phyloP scores from a whole-genome alignment of 352 stramenopile genomes.

The Phytophthora pisi region DNA sequence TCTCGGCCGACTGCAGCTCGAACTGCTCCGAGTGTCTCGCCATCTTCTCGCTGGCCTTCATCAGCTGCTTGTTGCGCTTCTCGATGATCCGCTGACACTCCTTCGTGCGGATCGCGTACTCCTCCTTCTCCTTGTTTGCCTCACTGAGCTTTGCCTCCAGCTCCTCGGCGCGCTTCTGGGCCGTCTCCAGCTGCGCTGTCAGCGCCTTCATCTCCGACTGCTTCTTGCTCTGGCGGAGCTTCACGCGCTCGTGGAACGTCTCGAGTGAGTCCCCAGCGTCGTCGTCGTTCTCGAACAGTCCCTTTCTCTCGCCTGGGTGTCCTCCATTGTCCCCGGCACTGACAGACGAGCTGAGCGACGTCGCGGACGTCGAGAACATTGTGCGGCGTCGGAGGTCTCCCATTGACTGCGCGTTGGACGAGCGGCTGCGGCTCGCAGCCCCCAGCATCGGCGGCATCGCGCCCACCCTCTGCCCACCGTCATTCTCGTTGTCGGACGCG shows the following conservation, averaged over 20 bases:
- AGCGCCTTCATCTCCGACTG: slow-evolving; percentile 66
- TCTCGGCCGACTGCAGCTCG: slow-evolving; percentile 49
- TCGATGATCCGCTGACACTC: slow-evolving; percentile 86
- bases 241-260: slow-evolving; percentile 70
- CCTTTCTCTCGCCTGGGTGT: slow-evolving; percentile 52
- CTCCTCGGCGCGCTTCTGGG: slow-evolving; percentile 33
- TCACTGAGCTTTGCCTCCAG: slow-evolving; percentile 43
- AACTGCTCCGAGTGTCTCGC: slow-evolving; percentile 68
- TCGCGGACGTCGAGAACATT: slow-evolving; percentile 47
- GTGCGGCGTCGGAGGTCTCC: slow-evolving; percentile 38
- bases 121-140: slow-evolving; percentile 59
- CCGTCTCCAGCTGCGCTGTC: slow-evolving; percentile 47
- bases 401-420: slow-evolving; percentile 33
- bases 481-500: slow-evolving; percentile 25
- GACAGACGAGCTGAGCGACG: slow-evolving; percentile 23
- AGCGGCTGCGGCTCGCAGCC: slow-evolving; percentile 26
- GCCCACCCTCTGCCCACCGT: slow-evolving; percentile 13
- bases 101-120: slow-evolving; percentile 72
- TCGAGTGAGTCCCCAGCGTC: slow-evolving; percentile 73
- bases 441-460: slow-evolving; percentile 22
- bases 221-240: slow-evolving; percentile 74
- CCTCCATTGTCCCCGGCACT: slow-evolving; percentile 11
- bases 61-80: slow-evolving; percentile 87
- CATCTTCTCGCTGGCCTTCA: slow-evolving; percentile 82
- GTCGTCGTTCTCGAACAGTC: slow-evolving; percentile 80